phyloP scores from a whole-genome alignment of 2,329 filamentous ascomycete species.

The Aureobasidium sp. region DNA sequence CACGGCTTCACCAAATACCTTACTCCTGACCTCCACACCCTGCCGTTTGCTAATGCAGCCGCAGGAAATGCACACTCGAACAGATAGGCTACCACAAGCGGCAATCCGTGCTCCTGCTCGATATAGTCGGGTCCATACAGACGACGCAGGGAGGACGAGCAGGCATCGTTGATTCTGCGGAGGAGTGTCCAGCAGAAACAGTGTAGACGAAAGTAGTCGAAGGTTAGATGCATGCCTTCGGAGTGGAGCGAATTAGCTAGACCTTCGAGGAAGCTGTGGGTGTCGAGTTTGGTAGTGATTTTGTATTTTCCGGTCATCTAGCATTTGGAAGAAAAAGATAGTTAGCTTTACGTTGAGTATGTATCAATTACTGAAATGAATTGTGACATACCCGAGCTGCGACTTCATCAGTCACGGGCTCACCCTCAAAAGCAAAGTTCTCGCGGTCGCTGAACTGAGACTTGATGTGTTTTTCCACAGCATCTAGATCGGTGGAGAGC shows the following conservation, averaged over 20 bases:
- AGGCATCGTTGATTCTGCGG: background rate
- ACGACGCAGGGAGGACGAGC: background rate
- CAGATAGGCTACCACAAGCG: background rate
- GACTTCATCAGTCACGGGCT: background rate
- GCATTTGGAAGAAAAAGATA: background rate
- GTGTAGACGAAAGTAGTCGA: background rate
- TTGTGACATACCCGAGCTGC: background rate
- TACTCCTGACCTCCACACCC: background rate
- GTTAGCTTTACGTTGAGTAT: background rate
- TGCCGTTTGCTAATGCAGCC: background rate
- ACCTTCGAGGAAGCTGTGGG: background rate
- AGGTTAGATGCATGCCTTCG: background rate
- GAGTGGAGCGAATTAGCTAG: background rate
- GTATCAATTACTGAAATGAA: background rate
- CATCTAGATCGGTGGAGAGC: background rate
- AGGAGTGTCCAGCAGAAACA: background rate
- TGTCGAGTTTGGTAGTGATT: background rate
- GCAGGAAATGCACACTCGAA: background rate
- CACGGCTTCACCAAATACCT: background rate
- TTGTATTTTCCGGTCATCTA: background rate
- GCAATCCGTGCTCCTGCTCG: background rate
- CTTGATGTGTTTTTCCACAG: background rate
- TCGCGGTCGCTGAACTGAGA: background rate
- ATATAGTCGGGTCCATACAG: background rate
- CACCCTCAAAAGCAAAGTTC: background rate